Base-by-base conservation (phyloP, 805 yeast species). In the Wickerhamiella galacta region DNA sequence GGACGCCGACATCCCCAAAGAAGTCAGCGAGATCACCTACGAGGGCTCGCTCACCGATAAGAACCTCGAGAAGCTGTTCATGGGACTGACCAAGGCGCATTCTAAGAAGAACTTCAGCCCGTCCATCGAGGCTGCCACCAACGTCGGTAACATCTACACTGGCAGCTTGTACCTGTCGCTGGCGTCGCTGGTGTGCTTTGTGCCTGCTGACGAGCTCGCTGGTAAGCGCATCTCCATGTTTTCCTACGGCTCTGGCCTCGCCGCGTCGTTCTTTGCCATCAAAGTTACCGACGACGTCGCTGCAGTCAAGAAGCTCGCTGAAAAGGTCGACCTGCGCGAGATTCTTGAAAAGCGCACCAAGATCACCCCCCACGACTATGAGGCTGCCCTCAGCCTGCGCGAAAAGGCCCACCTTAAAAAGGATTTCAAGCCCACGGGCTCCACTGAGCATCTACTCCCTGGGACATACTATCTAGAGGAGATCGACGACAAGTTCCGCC, bases 191-290 rank as follows among this genome's bases (percentile, higher is more conserved):
- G 64, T 90, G 47, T 71, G 67, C 53, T 78, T 65, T 52, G 77
- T 76, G 41, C 85, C 81, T 28, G 66, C 69, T 35, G 90, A 75
- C 29, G 60, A 68, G 34, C 67, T 87, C 47, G 82, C 75, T 57
- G 70, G 69, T 48, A 81, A 83, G 66, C 72, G 95, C 58, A 66
- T 90, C 51, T 92, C 94, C 47, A 55, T 85, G 48, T 90, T 85
- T 66, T 90, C 98, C 15, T 90, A 90, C 58, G 99, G 99, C 46
- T 87, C 96, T 11, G 99, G 99, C 52, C 70, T 90, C 41, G 99
- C 99, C 28, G 68, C 96, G 12, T 72, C 94, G 25, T 63, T 90
- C 58, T 79, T 71, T 61, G 76, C 93, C 28, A 72, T 75, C 43
- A 69, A 62, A 41, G 80, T 90, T 40, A 69, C 65, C 42, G 94